Base-by-base conservation (phyloP, 352 stramenopile species). In the Chrysophaeum taylorii region DNA sequence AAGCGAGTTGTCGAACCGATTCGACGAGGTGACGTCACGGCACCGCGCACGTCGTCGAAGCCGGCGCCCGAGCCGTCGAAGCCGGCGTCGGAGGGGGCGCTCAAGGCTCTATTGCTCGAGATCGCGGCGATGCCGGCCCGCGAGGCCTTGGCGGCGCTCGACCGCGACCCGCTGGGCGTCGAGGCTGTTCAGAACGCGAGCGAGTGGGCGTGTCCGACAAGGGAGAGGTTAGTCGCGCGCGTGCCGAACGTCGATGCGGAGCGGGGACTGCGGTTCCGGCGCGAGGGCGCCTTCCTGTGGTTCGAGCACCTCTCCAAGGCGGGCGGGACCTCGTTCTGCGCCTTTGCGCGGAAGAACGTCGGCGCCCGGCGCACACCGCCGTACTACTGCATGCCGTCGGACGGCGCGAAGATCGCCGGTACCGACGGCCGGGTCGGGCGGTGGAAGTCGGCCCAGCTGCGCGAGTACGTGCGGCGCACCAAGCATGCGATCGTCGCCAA, bases 381-480 rank as follows among this genome's bases (percentile, higher is more conserved):
- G 21, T 87, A 87, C 73, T 87, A 82, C 73, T 85, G 80, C 45
- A 85, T 87, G 81, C 81, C 81, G 18, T 9, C 50, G 9, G 71
- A 75, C 35, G 42, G 60, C 23, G 18, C 71, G 36, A 42, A 74
- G 38, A 31, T 63, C 7, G 5, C n/a, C 27, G 52, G 52, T 31
- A 9, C 39, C 15, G 73, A 78, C 66, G 73, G 64, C 15, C 60
- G 73, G 4, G 75, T 80, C 18, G 75, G 73, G 23, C 70, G 45
- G 29, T 80, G 73, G 75, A 50, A 43, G 27, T 76, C 72, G 52
- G 48, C 68, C 9, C 71, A 78, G 42, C 42, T 80, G 18, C 15
- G 61, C 21, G 15, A 57, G 16, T 68, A 76, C 52, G n/a, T 68
- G 4, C 27, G 38, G 23, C 21, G 70, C 9, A 25, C 57, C 31